Evolutionary conservation across 192 early-diverging fungal genomes (phyloP).

Genomic region (Diversispora eburnea): DNA sequence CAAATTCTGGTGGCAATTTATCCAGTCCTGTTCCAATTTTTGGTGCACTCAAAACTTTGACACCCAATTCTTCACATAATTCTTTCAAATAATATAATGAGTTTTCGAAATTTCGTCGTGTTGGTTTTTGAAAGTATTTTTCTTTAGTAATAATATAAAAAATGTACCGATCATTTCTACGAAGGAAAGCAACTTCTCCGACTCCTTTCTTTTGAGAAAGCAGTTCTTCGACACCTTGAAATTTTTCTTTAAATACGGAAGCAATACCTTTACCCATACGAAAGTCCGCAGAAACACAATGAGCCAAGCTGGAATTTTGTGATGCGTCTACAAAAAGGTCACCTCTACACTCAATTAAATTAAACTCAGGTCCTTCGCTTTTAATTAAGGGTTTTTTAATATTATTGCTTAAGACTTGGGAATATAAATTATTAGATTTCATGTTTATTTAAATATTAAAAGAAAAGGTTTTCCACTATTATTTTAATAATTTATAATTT

Average conservation of each 20-base stretch:
- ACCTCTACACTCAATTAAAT: slow-evolving; percentile 35
- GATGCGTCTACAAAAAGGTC: slow-evolving; percentile 27
- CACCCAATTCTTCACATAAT: slow-evolving; percentile 31
- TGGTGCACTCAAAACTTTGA: slow-evolving; percentile 31
- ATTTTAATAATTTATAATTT: not conserved
- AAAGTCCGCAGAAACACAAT: slow-evolving; percentile 34
- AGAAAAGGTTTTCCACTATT: too few species aligned
- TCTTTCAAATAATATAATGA: slow-evolving; percentile 23
- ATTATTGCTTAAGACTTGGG: too few species aligned
- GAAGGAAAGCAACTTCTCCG: slow-evolving; percentile 32
- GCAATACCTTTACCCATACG: slow-evolving; percentile 34
- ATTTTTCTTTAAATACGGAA: slow-evolving; percentile 30
- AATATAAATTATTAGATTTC: too few species aligned
- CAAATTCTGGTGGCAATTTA: slow-evolving; percentile 24
- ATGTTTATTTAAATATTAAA: too few species aligned
- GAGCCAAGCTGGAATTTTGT: slow-evolving; percentile 27
- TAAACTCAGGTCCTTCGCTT: not conserved
- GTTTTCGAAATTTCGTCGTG: slow-evolving; percentile 23
- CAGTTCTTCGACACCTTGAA: slow-evolving; percentile 26
- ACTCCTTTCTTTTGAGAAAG: slow-evolving; percentile 28
- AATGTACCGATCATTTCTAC: slow-evolving; percentile 27
- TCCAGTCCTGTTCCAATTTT: slow-evolving; percentile 27
- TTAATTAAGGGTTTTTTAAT: not conserved
- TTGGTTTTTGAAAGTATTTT: slow-evolving; percentile 29
- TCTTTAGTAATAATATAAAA: slow-evolving; percentile 38